Evolutionary conservation across 352 stramenopile species (phyloP).

Genomic region (Phytophthora syringae): DNA sequence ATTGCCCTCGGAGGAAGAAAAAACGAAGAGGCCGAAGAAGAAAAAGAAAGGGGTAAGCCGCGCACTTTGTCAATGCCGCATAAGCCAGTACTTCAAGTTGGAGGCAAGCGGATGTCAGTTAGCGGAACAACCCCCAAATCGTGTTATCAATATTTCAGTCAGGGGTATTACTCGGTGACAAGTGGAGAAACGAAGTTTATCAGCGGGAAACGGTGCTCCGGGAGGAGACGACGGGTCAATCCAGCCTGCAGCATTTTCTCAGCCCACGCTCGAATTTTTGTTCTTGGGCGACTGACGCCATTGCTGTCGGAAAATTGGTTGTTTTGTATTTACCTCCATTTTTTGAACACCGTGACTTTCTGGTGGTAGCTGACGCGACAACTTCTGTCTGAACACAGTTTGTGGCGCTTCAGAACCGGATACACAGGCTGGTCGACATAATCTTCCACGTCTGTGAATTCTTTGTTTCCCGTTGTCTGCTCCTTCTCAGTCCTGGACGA

Average conservation of each 20-base stretch:
- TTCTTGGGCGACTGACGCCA: too few relatives aligned
- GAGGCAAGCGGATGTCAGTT: not conserved
- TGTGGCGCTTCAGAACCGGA: too few relatives aligned
- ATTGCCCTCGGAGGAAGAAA: not conserved
- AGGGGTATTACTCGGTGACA: not conserved
- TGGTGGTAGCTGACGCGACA: too few relatives aligned
- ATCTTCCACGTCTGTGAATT: not conserved
- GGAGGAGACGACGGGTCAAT: too few relatives aligned
- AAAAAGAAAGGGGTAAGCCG: not conserved
- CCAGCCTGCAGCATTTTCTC: too few relatives aligned
- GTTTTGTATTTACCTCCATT: too few relatives aligned
- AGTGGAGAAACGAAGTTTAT: not conserved
- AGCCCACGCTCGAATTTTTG: too few relatives aligned
- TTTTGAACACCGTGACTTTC: too few relatives aligned
- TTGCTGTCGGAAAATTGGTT: too few relatives aligned
- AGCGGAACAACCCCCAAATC: not conserved
- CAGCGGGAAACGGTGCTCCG: not conserved
- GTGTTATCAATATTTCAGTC: not conserved
- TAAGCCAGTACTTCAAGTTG: not conserved
- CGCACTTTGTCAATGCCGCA: not conserved
- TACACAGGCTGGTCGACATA: too few relatives aligned
- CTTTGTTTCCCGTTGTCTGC: not conserved
- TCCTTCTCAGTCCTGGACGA: conserved; percentile 17
- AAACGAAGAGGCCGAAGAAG: not conserved
- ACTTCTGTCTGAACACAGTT: too few relatives aligned